A percentile compares a stretch with the other conserved stretches of the same genome.
Evolutionary conservation across 2,329 filamentous ascomycete genomes (phyloP).

Genomic region (Fusarium sp.): DNA sequence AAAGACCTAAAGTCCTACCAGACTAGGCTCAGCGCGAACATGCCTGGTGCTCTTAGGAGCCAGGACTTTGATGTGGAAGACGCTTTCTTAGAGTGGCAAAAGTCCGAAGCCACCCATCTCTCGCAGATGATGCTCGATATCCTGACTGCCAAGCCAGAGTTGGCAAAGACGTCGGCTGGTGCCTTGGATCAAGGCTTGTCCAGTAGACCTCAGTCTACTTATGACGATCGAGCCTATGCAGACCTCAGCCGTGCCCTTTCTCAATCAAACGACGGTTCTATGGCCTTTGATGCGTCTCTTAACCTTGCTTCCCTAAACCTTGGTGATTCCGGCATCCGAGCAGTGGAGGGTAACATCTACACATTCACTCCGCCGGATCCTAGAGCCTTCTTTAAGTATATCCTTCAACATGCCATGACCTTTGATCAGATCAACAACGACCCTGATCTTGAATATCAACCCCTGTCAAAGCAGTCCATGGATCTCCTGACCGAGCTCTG

Average conservation of each 20-base stretch:
- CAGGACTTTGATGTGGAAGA: conserved; percentile 93
- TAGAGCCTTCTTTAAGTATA: conserved; percentile 82
- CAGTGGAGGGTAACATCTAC: conserved; percentile 75
- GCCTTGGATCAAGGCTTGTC: conserved; percentile 67
- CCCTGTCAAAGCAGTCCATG: conserved; percentile 80
- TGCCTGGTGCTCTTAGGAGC: conserved; percentile 78
- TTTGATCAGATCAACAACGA: conserved; percentile 70
- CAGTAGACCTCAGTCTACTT: conserved; percentile 59
- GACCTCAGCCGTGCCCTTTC: conserved; percentile 64
- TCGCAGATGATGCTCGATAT: conserved; percentile 95
- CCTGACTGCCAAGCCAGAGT: conserved; percentile 83
- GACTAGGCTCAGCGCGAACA: conserved; percentile 83
- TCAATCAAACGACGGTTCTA: conserved; percentile 54
- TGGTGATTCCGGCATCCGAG: conserved; percentile 61
- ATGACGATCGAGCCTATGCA: conserved; percentile 63
- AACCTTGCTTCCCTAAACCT: conserved; percentile 75
- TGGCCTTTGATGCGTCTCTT: conserved; percentile 72
- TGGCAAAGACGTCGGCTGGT: conserved; percentile 79
- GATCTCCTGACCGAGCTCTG: conserved; percentile 89
- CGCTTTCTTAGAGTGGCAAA: conserved; percentile 90
- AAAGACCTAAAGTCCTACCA: conserved; percentile 95
- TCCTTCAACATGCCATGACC: conserved; percentile 80
- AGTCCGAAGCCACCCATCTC: conserved; percentile 85
- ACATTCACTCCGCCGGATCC: conserved; percentile 91
- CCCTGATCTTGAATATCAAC: conserved; percentile 59